A percentile compares a stretch with the other conserved stretches of the same genome.
These are phyloP conservation scores for Aspergillus sclerotiicarbonarius DNA, from an alignment of 495 filamentous ascomycete species.

Conservation along the genomic window DNA sequence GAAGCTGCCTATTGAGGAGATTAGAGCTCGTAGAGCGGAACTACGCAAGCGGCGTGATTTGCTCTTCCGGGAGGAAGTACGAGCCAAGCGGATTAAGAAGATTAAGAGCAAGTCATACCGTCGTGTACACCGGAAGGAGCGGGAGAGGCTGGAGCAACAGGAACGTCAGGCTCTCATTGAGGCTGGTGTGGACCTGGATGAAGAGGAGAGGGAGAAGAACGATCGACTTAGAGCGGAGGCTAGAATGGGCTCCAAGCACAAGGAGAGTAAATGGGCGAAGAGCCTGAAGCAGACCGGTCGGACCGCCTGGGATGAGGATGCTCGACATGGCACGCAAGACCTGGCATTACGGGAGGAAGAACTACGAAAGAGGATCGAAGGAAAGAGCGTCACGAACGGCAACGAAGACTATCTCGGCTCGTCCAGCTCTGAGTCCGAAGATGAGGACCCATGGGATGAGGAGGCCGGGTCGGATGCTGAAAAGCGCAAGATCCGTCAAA, in stretches of 20 bases:
- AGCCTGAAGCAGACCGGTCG: slow-evolving; percentile 74
- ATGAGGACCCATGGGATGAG: slow-evolving; percentile 56
- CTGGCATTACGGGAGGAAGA: slow-evolving; percentile 86
- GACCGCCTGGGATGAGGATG: slow-evolving; percentile 78
- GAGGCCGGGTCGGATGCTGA: slow-evolving; percentile 55
- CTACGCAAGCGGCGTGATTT: slow-evolving; percentile 79
- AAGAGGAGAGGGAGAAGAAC: slow-evolving; percentile 74
- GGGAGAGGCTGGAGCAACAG: slow-evolving; percentile 67
- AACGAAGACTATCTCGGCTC: slow-evolving; percentile 49
- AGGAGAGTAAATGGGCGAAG: slow-evolving; percentile 95
- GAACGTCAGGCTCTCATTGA: slow-evolving; percentile 65
- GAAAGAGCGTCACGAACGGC: slow-evolving; percentile 57
- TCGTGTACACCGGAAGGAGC: slow-evolving; percentile 85
- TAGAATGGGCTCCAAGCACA: slow-evolving; percentile 83
- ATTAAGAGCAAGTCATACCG: slow-evolving; percentile 96
- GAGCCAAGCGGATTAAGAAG: slow-evolving; percentile 91
- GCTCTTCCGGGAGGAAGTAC: slow-evolving; percentile 84
- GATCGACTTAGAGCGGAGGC: slow-evolving; percentile 82
- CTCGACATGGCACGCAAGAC: slow-evolving; percentile 71
- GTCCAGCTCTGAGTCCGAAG: slow-evolving; percentile 54
- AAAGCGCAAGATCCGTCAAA: slow-evolving; percentile 49
- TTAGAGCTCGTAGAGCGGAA: slow-evolving; percentile 69
- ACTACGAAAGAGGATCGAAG: slow-evolving; percentile 76
- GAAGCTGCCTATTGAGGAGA: slow-evolving; percentile 66
- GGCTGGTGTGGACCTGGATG: slow-evolving; percentile 66